Base-by-base conservation (phyloP, 1,284 basidiomycete genomes). In the Trametes polyzona region DNA sequence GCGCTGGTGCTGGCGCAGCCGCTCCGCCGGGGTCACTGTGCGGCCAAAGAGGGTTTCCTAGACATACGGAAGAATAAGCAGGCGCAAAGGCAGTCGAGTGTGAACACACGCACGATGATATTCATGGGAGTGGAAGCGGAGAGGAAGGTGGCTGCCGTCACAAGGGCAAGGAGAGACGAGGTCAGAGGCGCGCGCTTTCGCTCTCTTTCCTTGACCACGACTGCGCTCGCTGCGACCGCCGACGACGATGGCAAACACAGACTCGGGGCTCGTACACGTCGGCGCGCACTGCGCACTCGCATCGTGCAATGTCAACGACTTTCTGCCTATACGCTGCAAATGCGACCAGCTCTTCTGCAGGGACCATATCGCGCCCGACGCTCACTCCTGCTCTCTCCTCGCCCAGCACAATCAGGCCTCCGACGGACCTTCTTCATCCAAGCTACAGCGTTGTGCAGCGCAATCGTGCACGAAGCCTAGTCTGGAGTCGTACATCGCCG, bases 11-110 rank as follows among this genome's bases (percentile, higher is more conserved):
- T 98, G 93, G 54, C 96, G 88, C 61, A 99, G 82, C 57, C 96
- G 88, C 76, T 99, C 96, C 26, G 96, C 96, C 16, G 96, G 97
- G 27, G 96, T 97, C 53, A 97, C 86, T 3, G 92, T 87, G 47
- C 94, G 88, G 9, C 96, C 96, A 73, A 99, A 99, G 40, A 98
- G 86, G 0, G 92, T 89, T 81, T 97, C 95, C 94, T 96, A 66
- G 16, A 42, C 11, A 35, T 44, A 2, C 37, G 16, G 27, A 49
- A 17, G 37, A 7, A 30, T 56, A 12, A 32, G 35, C 39, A 55
- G 19, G 9, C 5, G 37, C n/a, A 19, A 4, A 11, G 14, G 19
- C 44, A 10, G 37, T 19, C n/a, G n/a, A 24, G 23, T 11, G 17
- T 29, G 24, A 33, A 16, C 23, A 46, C 32, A 75, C 83, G 67